A percentile compares a stretch with the other conserved stretches of the same genome.
These are phyloP conservation scores for Trichoderma sp. DNA, from an alignment of 2,329 filamentous ascomycete species.

Conservation along the genomic window DNA sequence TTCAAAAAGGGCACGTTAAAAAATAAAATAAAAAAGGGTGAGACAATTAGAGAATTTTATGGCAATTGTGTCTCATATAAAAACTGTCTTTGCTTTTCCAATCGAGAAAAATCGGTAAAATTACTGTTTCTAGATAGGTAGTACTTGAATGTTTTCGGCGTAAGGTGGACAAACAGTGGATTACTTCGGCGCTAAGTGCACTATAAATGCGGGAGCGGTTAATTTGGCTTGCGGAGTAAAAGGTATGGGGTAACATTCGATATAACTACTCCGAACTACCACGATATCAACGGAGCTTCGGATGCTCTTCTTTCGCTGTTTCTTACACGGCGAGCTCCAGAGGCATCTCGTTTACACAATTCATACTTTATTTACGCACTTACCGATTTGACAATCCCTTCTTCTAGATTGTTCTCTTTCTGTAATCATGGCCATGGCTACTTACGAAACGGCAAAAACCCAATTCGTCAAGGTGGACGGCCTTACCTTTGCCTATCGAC, in stretches of 20 bases:
- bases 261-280: not conserved
- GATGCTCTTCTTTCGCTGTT: not conserved
- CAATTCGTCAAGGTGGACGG: conserved; percentile 31
- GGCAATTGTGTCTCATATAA: not conserved
- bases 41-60: not conserved
- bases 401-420: not conserved
- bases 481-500: conserved; percentile 34
- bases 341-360: not conserved
- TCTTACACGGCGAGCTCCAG: not conserved
- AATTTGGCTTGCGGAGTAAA: not conserved
- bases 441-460: conserved; percentile 31
- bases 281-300: not conserved
- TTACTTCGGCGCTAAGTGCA: not conserved
- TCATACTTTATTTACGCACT: not conserved
- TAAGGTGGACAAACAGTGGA: not conserved
- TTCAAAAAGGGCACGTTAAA: not conserved
- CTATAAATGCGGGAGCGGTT: conserved; percentile 5
- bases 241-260: conserved; percentile 1
- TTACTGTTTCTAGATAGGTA: not conserved
- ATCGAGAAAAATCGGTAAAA: not conserved
- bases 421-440: conserved; percentile 26
- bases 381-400: not conserved
- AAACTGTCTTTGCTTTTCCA: not conserved
- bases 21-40: too few relatives aligned
- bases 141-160: not conserved